Evolutionary conservation across 805 yeast genomes (phyloP), one percentile per base, ranked within the genome.

Genomic region (Schwanniomyces polymorphus): DNA sequence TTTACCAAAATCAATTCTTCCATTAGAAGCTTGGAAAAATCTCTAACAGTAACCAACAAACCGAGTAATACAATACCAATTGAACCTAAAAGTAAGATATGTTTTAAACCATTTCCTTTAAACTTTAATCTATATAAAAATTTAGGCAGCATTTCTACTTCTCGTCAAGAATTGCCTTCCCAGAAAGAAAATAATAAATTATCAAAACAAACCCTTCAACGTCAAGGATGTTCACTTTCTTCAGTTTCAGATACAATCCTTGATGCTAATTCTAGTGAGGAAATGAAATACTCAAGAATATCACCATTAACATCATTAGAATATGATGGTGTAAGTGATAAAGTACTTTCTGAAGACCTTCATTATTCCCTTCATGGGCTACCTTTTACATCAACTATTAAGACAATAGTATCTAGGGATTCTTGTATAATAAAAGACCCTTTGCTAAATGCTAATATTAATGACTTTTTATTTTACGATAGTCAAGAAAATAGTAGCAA

Each of bases 21-120:
- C 23, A 27, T 54, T 18, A 27, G 34, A 9, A 50, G 46, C n/a
- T 31, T 56, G 18, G 54, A 54, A 29, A 41, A 41, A 14, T 23
- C 46, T 3, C 23, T 48, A 11, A 27, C 11, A 41, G 27, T 27
- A 17, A 31, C 44, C 38, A 47, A 45, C 23, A 46, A 41, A 42
- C 16, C 28, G 9, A 43, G 35, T 26, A 5, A 10, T 17, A 12
- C n/a, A 11, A 28, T 35, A 11, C 6, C 27, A 8, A 6, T 35
- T 7, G 18, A 34, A 7, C 17, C 16, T 12, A 27, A 27, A 7
- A 21, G 27, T 9, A 12, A 34, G 12, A 31, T 48, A 7, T 45
- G 21, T 21, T 25, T 55, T 12, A 53, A 48, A 29, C 63, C 63
- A 3, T 59, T 57, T 47, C 63, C 63, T 1, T 52, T 59, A 25